Base-by-base conservation (phyloP, 208 protist genomes). In the Acanthamoeba rhysodes region DNA sequence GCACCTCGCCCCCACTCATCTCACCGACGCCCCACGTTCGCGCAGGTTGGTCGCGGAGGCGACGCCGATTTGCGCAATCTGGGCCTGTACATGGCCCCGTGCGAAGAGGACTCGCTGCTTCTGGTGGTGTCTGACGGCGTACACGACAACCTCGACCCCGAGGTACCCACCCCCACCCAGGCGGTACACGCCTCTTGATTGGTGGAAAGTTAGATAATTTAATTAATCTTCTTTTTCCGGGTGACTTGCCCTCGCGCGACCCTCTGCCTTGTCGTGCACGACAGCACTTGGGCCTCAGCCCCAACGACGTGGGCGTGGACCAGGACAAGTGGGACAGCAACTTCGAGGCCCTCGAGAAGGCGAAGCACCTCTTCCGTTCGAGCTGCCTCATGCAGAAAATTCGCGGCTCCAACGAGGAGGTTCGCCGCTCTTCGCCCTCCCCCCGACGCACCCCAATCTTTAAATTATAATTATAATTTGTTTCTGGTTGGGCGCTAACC, bases 131-230 rank as follows among this genome's bases (percentile, higher is more conserved):
- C 95, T 34, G 96, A 97, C 72, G 96, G 96, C 64, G 84, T 97
- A 3, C 96, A 97, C 57, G 96, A 97, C 87, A 97, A 97, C 37
- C 59, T 97, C 14, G 95, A 96, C 41, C 96, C 96, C 29, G 91
- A 96, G 41, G 94, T 95, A 74, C 88, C 91, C 4, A 88, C 80
- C 27, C 16, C 20, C 34, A 7, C 95, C 94, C 0, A 10, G 41
- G 14, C 72, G 95, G 16, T 70, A 2, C 90, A 94, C 22, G 93
- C n/a, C n/a, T n/a, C 91, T 12, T 32, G n/a, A 48, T 93, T 95
- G 74, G 48, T 18, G 41, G 27, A 50, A 72, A 95, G 5, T 24
- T 22, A 4, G 34, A 41, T 66, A 2, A 37, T 37, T 72, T 5
- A 72, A 72, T 32, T 72, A 37, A 72, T 32, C 62, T 14, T 32